These are phyloP conservation scores for Candida gigantensis DNA, from an alignment of 1,139 yeast genomes.

Conservation along the genomic window DNA sequence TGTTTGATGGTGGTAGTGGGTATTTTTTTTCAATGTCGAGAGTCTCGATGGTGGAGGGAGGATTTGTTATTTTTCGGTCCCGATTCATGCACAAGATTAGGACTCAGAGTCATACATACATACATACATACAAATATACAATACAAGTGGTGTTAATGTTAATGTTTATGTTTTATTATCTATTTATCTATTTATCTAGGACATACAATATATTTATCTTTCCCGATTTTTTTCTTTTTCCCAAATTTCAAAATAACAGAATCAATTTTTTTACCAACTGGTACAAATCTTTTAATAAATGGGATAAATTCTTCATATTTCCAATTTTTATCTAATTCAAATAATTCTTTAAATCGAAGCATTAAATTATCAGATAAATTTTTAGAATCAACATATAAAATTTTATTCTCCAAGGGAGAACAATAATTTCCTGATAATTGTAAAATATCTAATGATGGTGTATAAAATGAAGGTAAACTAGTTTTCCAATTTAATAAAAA, in stretches of 20 bases:
- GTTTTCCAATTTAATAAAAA: constrained; percentile 65
- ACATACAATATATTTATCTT: constrained; percentile 29
- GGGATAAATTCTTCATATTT: constrained; percentile 71
- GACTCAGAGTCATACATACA: background rate
- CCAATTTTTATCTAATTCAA: constrained; percentile 67
- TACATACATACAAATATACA: no score
- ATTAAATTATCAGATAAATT: constrained; percentile 53
- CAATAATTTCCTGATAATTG: constrained; percentile 57
- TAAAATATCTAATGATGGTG: constrained; percentile 53
- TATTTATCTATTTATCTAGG: constrained; percentile 17
- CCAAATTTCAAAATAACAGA: constrained; percentile 76
- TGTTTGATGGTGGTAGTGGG: background rate
- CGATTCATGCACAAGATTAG: background rate
- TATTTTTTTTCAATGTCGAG: background rate
- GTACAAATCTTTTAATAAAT: constrained; percentile 58
- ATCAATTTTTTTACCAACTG: constrained; percentile 61
- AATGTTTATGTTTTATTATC: no score
- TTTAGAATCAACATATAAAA: constrained; percentile 54
- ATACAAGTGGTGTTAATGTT: no score
- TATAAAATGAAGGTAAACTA: constrained; percentile 64
- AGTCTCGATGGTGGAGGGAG: no score
- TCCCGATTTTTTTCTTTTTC: constrained; percentile 59
- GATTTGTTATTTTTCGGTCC: background rate
- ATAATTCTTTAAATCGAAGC: constrained; percentile 60
- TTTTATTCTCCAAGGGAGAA: constrained; percentile 41